phyloP scores from a whole-genome alignment of 495 filamentous ascomycete species.

The Melanomma pulvis-pyrius region DNA sequence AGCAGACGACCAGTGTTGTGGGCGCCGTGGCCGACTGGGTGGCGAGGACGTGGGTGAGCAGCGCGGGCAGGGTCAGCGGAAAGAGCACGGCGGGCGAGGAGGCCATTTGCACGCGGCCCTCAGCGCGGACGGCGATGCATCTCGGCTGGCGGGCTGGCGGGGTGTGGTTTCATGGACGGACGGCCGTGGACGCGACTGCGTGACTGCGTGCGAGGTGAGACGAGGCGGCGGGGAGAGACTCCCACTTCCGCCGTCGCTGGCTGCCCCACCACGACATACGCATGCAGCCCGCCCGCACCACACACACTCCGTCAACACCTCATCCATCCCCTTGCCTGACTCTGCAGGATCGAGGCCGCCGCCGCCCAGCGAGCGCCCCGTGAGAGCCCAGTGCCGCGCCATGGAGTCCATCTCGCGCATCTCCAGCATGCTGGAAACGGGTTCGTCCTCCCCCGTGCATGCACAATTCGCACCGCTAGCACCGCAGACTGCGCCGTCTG shows the following conservation, averaged over 20 bases:
- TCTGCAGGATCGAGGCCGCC: slow-evolving; percentile 8
- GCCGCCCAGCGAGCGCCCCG: background rate
- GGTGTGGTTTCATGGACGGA: background rate
- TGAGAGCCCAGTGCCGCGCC: background rate
- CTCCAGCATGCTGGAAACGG: slow-evolving; percentile 89
- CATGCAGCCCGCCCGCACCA: slow-evolving; percentile 5
- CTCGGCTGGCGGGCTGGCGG: background rate
- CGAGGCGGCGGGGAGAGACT: background rate
- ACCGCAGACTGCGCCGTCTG: background rate
- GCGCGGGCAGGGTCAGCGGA: slow-evolving; percentile 57
- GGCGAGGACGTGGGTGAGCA: slow-evolving; percentile 66
- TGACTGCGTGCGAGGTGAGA: background rate
- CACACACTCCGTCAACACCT: slow-evolving; percentile 3
- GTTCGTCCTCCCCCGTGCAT: slow-evolving; percentile 51
- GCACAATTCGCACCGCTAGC: slow-evolving; percentile 9
- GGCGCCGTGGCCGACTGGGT: slow-evolving; percentile 49
- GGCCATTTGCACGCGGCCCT: background rate
- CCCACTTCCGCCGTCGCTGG: slow-evolving; percentile 1
- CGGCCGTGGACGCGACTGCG: background rate
- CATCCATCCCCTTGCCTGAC: slow-evolving; percentile 1
- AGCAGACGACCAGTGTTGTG: slow-evolving; percentile 72
- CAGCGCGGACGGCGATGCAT: background rate
- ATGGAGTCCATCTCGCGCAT: slow-evolving; percentile 98
- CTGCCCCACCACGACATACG: background rate
- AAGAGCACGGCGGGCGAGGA: slow-evolving; percentile 52